Percentiles rank a stretch among this genome's conserved stretches.
Evolutionary conservation across 768 basidiomycete species (phyloP).

Genomic region (Russula ochroleuca): DNA sequence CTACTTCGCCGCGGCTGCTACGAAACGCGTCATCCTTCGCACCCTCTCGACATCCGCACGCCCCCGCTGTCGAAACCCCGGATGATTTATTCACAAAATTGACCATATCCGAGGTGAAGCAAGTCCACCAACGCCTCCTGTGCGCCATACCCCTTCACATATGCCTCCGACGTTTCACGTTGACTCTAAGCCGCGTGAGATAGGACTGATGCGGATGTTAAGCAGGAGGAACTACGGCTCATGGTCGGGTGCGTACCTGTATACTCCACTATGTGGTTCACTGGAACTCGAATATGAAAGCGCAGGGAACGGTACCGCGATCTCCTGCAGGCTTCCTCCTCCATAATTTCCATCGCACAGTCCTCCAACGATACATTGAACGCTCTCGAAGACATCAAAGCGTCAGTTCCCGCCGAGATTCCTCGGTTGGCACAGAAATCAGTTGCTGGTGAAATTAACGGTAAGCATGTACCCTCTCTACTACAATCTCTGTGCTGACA

Average conservation of each 20-base stretch:
- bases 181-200: constrained; percentile 13
- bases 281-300: constrained; percentile 49
- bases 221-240: constrained; percentile 80
- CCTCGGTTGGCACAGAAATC: constrained; percentile 14
- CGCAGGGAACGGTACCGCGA: constrained; percentile 86
- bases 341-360: constrained; percentile 70
- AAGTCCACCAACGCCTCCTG: constrained; percentile 65
- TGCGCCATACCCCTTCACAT: constrained; percentile 33
- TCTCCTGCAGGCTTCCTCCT: constrained; percentile 78
- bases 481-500: constrained; percentile 3
- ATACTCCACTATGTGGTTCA: not conserved
- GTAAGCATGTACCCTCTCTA: constrained; percentile 11
- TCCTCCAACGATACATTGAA: constrained; percentile 63
- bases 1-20: constrained; percentile 24
- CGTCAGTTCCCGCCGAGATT: constrained; percentile 40
- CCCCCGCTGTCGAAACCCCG: constrained; percentile 42
- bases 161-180: not conserved
- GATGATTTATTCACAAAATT: constrained; percentile 71
- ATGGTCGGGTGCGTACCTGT: constrained; percentile 82
- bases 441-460: constrained; percentile 20
- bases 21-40: constrained; percentile 13
- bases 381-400: constrained; percentile 59
- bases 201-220: constrained; percentile 66
- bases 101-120: constrained; percentile 67
- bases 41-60: not conserved